phyloP scores from a whole-genome alignment of 176 grass and related monocot species.

The Oryza officinalis region DNA sequence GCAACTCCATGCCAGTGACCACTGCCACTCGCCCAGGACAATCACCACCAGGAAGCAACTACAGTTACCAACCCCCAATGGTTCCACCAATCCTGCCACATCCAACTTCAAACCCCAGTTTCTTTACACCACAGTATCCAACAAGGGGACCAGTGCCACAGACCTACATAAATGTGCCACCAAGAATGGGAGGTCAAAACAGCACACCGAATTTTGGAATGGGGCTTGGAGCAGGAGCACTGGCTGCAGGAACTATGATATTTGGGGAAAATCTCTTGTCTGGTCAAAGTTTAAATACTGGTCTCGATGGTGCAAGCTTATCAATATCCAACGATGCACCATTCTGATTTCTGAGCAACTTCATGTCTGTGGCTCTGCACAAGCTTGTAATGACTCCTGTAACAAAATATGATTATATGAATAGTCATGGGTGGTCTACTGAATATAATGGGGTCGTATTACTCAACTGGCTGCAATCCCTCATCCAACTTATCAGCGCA shows the following conservation, averaged over 20 bases:
- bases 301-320: constrained; percentile 46
- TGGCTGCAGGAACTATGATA: constrained; percentile 76
- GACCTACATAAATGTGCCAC: constrained; percentile 73
- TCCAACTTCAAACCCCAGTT: constrained; percentile 49
- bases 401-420: constrained; percentile 3
- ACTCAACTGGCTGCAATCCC: constrained; percentile 34
- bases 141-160: constrained; percentile 38
- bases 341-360: constrained; percentile 49
- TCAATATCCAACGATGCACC: constrained; percentile 42
- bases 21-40: constrained; percentile 19
- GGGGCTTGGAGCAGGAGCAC: constrained; percentile 78
- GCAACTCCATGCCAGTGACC: constrained; percentile 14
- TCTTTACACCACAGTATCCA: constrained; percentile 48
- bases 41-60: constrained; percentile 32
- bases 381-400: not conserved
- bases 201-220: constrained; percentile 50
- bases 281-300: constrained; percentile 43
- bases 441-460: constrained; percentile 18
- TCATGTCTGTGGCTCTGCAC: too few species aligned
- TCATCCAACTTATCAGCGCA: constrained; percentile 40
- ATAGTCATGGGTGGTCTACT: constrained; percentile 20
- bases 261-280: constrained; percentile 81
- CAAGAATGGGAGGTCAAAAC: constrained; percentile 46
- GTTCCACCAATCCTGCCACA: constrained; percentile 47
- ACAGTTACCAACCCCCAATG: constrained; percentile 32